Evolutionary conservation across 768 basidiomycete genomes (phyloP).

Genomic region (Kwoniella mangroviensis): DNA sequence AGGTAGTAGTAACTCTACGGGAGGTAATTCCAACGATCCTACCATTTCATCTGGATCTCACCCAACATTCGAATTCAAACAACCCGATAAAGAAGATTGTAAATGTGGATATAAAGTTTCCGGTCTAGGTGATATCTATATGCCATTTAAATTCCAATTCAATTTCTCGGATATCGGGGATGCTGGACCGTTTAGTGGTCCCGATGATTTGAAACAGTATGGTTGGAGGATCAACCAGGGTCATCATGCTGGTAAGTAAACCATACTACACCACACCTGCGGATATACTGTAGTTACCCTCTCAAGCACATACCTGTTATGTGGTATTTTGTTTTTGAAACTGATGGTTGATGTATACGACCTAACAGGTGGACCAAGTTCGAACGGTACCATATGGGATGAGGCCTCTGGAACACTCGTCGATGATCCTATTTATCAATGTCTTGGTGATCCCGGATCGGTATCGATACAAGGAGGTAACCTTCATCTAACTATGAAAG

Average conservation of each 20-base stretch:
- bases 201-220: conserved; percentile 6
- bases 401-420: background rate
- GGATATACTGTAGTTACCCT: background rate
- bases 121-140: conserved; percentile 4
- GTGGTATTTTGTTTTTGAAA: too few species aligned
- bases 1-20: background rate
- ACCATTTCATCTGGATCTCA: background rate
- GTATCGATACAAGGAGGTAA: conserved; percentile 11
- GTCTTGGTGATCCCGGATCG: conserved; percentile 9
- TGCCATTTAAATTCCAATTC: conserved; percentile 13
- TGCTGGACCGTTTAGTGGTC: background rate
- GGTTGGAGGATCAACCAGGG: conserved; percentile 18
- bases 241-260: conserved; percentile 8
- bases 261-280: background rate
- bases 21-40: background rate
- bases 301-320: too few species aligned
- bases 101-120: conserved; percentile 15
- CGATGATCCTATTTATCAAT: conserved; percentile 6
- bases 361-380: conserved; percentile 3
- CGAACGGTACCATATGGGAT: background rate
- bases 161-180: conserved; percentile 4
- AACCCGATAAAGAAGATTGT: conserved; percentile 6
- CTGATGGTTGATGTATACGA: too few species aligned
- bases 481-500: conserved; percentile 11
- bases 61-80: background rate